Conservation (phyloP, 192 early-diverging fungal genomes). For the Podila clonocystis region DNA sequence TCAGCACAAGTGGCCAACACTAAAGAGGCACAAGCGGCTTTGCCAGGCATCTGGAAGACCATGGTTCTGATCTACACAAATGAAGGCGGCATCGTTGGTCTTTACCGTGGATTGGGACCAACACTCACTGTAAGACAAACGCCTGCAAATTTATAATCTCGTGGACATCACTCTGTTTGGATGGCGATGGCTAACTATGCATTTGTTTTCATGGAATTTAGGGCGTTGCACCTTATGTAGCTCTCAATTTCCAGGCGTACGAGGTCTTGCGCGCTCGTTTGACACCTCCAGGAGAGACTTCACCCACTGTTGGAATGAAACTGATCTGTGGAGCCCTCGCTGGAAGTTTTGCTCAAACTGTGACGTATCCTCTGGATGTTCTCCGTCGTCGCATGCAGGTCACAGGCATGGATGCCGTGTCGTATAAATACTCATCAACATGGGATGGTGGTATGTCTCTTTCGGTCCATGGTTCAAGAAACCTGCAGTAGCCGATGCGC, state of each 20-base stretch:
- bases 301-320: slow-evolving; percentile 71
- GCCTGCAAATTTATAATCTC: too few relatives aligned
- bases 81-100: slow-evolving; percentile 78
- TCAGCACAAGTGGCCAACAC: slow-evolving; percentile 66
- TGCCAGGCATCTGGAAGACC: slow-evolving; percentile 77
- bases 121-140: slow-evolving; percentile 63
- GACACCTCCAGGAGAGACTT: slow-evolving; percentile 64
- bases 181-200: neutral
- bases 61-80: slow-evolving; percentile 70
- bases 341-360: slow-evolving; percentile 83
- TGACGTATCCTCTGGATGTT: slow-evolving; percentile 85
- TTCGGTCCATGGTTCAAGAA: neutral
- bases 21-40: slow-evolving; percentile 55
- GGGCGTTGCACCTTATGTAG: slow-evolving; percentile 86
- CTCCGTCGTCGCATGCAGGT: slow-evolving; percentile 84
- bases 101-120: slow-evolving; percentile 78
- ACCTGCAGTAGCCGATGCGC: neutral
- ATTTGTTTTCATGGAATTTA: neutral
- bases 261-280: slow-evolving; percentile 79
- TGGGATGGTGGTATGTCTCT: slow-evolving; percentile 67
- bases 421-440: slow-evolving; percentile 78
- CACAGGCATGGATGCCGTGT: slow-evolving; percentile 72
- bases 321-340: slow-evolving; percentile 79
- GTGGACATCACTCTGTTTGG: too few relatives aligned
- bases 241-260: slow-evolving; percentile 85